phyloP scores from a whole-genome alignment of 2,329 filamentous ascomycete species.

The Ascochyta clinopodiicola region DNA sequence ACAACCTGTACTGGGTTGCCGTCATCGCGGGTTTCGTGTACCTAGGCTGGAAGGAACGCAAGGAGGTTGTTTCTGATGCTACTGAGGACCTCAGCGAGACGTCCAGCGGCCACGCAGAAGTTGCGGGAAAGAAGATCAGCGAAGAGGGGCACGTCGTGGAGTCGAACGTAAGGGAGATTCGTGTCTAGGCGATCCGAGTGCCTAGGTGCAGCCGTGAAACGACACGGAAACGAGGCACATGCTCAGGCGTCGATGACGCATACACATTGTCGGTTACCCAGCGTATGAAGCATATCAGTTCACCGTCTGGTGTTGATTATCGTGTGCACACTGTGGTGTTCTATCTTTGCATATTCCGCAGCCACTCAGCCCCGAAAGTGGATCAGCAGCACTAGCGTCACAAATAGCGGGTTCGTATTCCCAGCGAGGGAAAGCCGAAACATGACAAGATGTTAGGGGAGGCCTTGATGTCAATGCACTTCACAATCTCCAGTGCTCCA shows the following conservation, averaged over 20 bases:
- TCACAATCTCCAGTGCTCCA: constrained; percentile 11
- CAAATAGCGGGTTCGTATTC: neutral
- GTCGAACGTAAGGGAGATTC: constrained; percentile 22
- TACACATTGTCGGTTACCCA: neutral
- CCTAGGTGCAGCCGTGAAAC: neutral
- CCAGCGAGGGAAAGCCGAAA: constrained; percentile 1
- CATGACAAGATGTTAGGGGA: constrained; percentile 1
- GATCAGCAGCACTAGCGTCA: constrained; percentile 1
- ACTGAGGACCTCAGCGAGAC: constrained; percentile 17
- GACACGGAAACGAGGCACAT: neutral
- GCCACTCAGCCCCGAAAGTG: constrained; percentile 6
- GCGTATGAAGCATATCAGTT: neutral
- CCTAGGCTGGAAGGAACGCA: constrained; percentile 71
- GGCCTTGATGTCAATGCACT: constrained; percentile 1
- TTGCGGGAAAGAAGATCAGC: constrained; percentile 24
- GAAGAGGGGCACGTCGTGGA: constrained; percentile 21
- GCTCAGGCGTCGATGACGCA: neutral
- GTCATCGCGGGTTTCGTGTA: constrained; percentile 69
- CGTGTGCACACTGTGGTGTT: neutral
- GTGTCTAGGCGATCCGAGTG: constrained; percentile 1
- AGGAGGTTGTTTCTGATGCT: constrained; percentile 24
- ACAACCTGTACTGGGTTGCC: constrained; percentile 85
- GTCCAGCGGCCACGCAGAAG: constrained; percentile 22
- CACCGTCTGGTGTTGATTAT: neutral
- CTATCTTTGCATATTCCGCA: neutral